These are phyloP conservation scores for Clonostachys rhizophaga DNA, from an alignment of 2,329 filamentous ascomycete species.

Conservation along the genomic window DNA sequence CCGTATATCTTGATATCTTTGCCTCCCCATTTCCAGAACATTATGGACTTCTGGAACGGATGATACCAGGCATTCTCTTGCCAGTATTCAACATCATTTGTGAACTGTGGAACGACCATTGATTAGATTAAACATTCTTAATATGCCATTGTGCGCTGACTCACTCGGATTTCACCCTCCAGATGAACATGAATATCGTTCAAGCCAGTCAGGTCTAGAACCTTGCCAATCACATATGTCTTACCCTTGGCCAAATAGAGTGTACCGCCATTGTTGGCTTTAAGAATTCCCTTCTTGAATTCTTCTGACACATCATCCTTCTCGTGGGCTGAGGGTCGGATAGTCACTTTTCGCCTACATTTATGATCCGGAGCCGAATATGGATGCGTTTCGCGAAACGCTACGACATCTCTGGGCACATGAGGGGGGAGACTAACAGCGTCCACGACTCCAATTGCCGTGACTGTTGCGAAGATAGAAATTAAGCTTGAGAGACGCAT, in stretches of 20 bases:
- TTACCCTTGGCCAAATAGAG: conserved; percentile 47
- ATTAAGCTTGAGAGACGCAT: too few relatives aligned
- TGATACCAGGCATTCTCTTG: conserved; percentile 32
- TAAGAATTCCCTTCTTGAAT: conserved; percentile 46
- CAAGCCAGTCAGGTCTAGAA: conserved; percentile 52
- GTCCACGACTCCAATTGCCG: background rate
- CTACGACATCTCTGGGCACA: background rate
- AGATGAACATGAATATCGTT: conserved; percentile 52
- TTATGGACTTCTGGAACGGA: conserved; percentile 45
- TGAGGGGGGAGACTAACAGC: background rate
- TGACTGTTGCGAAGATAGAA: too few relatives aligned
- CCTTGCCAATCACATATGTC: conserved; percentile 54
- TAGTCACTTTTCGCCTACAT: background rate
- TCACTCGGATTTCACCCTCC: conserved; percentile 45
- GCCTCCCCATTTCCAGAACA: conserved; percentile 62
- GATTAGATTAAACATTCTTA: background rate
- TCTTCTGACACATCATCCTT: conserved; percentile 51
- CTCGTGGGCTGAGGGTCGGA: conserved; percentile 36
- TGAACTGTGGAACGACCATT: conserved; percentile 19
- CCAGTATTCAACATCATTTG: conserved; percentile 36
- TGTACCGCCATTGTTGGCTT: conserved; percentile 55
- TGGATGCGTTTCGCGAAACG: background rate
- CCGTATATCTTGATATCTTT: conserved; percentile 57
- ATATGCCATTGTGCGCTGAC: background rate
- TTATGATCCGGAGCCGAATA: background rate